phyloP scores from a whole-genome alignment of 2,329 filamentous ascomycete genomes.

The Diatrype stigma region DNA sequence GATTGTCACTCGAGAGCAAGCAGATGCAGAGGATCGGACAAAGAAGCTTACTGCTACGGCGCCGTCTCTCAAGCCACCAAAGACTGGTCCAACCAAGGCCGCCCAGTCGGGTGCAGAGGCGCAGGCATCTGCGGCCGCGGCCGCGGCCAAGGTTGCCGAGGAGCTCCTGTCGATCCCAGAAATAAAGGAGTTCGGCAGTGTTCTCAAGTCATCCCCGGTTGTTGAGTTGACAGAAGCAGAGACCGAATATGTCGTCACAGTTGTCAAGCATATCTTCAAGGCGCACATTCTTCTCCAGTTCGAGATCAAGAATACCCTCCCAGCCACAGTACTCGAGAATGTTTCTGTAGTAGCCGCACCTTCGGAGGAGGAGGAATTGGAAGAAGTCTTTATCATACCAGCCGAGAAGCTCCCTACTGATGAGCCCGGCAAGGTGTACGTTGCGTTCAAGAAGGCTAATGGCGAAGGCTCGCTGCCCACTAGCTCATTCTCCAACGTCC shows the following conservation, averaged over 20 bases:
- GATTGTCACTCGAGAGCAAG: constrained; percentile 91
- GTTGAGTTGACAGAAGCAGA: constrained; percentile 94
- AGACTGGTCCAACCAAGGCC: constrained; percentile 70
- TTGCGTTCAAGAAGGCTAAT: constrained; percentile 81
- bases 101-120: constrained; percentile 67
- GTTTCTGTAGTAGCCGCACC: constrained; percentile 80
- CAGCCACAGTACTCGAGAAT: constrained; percentile 84
- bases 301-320: constrained; percentile 95
- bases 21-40: constrained; percentile 89
- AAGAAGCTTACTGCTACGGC: constrained; percentile 95
- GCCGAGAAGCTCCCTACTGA: constrained; percentile 78
- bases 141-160: constrained; percentile 83
- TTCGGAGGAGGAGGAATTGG: constrained; percentile 73
- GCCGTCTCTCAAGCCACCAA: constrained; percentile 90
- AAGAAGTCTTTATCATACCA: constrained; percentile 92
- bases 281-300: constrained; percentile 95
- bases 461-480: constrained; percentile 75
- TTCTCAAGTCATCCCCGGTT: constrained; percentile 84
- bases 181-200: constrained; percentile 79
- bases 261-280: constrained; percentile 97
- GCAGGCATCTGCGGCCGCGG: constrained; percentile 70
- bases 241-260: constrained; percentile 91
- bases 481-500: constrained; percentile 81
- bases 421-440: constrained; percentile 89
- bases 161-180: constrained; percentile 87